Percentiles rank a stretch among this genome's conserved stretches.
These are phyloP conservation scores for Penicillium psychrofluorescens DNA, from an alignment of 495 filamentous ascomycete species.

Conservation along the genomic window DNA sequence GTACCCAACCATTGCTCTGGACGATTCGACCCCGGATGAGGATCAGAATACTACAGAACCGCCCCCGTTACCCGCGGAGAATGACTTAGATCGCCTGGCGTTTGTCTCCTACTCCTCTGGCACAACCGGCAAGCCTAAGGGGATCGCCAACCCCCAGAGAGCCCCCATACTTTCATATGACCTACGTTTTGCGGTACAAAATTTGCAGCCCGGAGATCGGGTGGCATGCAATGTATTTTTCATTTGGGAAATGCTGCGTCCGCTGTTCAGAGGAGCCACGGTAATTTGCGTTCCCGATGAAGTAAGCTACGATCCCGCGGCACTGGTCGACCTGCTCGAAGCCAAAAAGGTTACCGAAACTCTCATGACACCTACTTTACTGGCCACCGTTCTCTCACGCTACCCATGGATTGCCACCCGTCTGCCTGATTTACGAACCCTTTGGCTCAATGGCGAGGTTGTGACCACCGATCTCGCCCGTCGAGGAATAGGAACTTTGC, in stretches of 20 bases:
- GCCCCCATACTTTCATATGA: conserved; percentile 60
- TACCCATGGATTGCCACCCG: conserved; percentile 48
- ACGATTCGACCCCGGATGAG: conserved; percentile 31
- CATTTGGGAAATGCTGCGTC: conserved; percentile 66
- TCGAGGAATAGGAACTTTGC: conserved; percentile 51
- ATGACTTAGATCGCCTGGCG: conserved; percentile 56
- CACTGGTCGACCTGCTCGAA: conserved; percentile 56
- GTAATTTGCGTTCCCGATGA: conserved; percentile 61
- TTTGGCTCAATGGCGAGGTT: conserved; percentile 68
- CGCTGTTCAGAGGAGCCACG: conserved; percentile 60
- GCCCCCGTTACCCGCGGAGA: conserved; percentile 40
- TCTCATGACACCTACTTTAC: conserved; percentile 65
- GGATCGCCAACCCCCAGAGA: conserved; percentile 61
- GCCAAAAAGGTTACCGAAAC: conserved; percentile 56
- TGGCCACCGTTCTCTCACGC: conserved; percentile 55
- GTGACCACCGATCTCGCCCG: conserved; percentile 61
- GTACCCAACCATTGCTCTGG: conserved; percentile 48
- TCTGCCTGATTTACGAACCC: conserved; percentile 50
- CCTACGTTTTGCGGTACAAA: conserved; percentile 53
- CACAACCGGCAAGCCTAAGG: conserved; percentile 62
- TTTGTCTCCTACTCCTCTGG: conserved; percentile 64
- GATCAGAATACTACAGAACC: conserved; percentile 31
- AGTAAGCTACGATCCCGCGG: conserved; percentile 58
- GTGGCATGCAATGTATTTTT: conserved; percentile 72
- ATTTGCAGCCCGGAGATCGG: conserved; percentile 55